Base-by-base conservation (phyloP, 345 rosid species). In the Melaleuca quinquenervia region DNA sequence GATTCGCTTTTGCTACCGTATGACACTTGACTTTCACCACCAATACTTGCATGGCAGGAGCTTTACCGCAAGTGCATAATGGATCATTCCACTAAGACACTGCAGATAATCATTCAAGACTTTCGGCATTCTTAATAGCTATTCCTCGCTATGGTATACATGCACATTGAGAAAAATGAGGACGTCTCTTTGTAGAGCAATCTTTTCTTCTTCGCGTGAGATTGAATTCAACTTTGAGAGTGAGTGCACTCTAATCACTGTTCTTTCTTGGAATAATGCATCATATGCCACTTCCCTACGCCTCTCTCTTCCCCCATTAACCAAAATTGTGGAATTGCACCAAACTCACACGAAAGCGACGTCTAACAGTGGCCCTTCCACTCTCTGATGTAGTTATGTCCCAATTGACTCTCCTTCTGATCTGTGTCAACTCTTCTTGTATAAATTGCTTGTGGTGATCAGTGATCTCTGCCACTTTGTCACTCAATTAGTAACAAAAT, bases 341-440 rank as follows among this genome's bases (percentile, higher is more conserved):
- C 96, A 52, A 93, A 91, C 91, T 87, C 70, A 82, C 18, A 70
- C 48, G 92, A 91, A 27, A 60, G 54, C 7, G 90, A 90, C 91
- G 87, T 86, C 80, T 29, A 18, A 24, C 56, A 89, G 91, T 91
- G 91, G 85, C 83, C 70, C 51, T 84, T 55, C 89, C 90, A 88
- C 93, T 89, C 86, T 85, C 85, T 32, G 82, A 53, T 49, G 52
- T 82, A 45, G 41, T 10, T 41, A 52, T 29, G 50, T 49, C 64
- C 54, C 74, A 15, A 52, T 52, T 44, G 20, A 26, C 52, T 7
- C 13, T 22, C 50, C n/a, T 74, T 56, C 24, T n/a, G 36, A 24
- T 75, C 52, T 41, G n/a, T 22, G 24, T 7, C 51, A 24, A 24
- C 55, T 70, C 86, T 84, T 29, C 50, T 82, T 86, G 22, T 91